phyloP scores from a whole-genome alignment of 305 asterid genomes.

The Ilex paraguariensis region DNA sequence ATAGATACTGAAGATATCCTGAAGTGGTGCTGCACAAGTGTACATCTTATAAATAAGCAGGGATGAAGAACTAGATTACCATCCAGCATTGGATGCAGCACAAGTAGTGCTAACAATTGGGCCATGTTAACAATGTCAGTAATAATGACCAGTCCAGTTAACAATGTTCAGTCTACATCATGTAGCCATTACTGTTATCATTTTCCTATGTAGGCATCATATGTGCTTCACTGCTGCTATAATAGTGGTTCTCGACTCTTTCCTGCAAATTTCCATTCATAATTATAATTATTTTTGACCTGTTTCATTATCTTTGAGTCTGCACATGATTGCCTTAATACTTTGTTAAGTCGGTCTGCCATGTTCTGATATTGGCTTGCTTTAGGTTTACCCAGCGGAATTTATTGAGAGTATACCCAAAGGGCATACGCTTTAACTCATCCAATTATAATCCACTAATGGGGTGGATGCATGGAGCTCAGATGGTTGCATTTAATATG shows the following conservation, averaged over 20 bases:
- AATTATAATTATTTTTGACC: too few relatives aligned
- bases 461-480: conserved; percentile 94
- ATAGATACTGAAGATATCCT: conserved; percentile 4
- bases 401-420: conserved; percentile 70
- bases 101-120: neutral
- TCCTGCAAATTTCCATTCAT: neutral
- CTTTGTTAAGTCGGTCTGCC: conserved; percentile 2
- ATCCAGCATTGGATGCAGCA: neutral
- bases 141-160: too few relatives aligned
- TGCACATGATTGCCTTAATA: neutral
- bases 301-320: neutral
- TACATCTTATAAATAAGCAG: neutral
- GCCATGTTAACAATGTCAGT: too few relatives aligned
- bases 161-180: too few relatives aligned
- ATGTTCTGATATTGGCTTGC: conserved; percentile 14
- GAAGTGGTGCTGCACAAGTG: neutral
- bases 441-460: conserved; percentile 80
- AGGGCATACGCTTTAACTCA: conserved; percentile 71
- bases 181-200: neutral
- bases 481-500: conserved; percentile 87
- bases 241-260: too few relatives aligned
- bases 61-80: neutral
- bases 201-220: neutral
- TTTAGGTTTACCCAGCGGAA: conserved; percentile 72
- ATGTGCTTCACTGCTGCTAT: neutral